Evolutionary conservation across 73 alveolate species (phyloP).

Genomic region (Paramecium tetraurelia): DNA sequence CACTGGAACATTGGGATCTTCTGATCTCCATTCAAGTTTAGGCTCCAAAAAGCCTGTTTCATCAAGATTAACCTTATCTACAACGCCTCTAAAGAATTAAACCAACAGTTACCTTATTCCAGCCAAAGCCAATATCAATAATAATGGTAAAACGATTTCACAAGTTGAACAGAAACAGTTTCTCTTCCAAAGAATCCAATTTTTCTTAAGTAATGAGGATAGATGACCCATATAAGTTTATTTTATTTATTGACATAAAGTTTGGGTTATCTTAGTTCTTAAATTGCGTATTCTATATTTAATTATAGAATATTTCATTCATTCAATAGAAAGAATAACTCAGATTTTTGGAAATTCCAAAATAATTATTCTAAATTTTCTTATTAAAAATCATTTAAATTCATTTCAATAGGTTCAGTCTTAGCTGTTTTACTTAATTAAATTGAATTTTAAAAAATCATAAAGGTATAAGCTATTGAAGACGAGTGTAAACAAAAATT

Average conservation of each 20-base stretch:
- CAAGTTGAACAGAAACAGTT: conserved; percentile 79
- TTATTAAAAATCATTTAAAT: not conserved
- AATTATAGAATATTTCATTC: not conserved
- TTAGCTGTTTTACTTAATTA: not conserved
- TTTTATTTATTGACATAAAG: not conserved
- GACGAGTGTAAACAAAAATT: too few relatives aligned
- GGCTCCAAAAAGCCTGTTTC: not conserved
- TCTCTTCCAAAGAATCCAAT: conserved; percentile 91
- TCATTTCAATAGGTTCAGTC: not conserved
- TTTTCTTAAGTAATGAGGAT: conserved; percentile 84
- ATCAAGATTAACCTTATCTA: not conserved
- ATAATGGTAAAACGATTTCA: conserved; percentile 86
- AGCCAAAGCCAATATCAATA: conserved; percentile 22
- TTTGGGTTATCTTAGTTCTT: not conserved
- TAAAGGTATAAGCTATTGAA: not conserved
- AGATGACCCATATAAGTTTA: conserved; percentile 63
- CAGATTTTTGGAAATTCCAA: not conserved
- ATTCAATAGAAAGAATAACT: not conserved
- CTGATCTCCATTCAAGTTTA: not conserved
- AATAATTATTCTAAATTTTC: not conserved
- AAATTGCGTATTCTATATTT: not conserved
- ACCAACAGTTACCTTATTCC: not conserved
- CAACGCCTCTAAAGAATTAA: not conserved
- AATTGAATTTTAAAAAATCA: not conserved
- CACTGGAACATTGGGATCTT: conserved; percentile 28